phyloP scores from a whole-genome alignment of 2,329 filamentous ascomycete species.

The Mycocentrospora acerina region DNA sequence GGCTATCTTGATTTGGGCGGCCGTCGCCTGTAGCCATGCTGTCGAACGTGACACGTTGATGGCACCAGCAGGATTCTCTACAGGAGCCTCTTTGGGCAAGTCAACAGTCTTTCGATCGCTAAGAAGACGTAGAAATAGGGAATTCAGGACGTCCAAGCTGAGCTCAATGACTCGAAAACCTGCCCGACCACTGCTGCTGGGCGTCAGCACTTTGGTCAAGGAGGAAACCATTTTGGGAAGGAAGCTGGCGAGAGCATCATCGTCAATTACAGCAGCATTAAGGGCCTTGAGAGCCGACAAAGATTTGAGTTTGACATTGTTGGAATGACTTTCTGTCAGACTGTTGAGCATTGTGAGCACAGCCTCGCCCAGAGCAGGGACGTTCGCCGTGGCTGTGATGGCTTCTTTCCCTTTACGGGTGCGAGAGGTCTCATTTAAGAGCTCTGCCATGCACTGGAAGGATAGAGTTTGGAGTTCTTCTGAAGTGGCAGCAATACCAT shows the following conservation, averaged over 20 bases:
- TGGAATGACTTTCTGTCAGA: slow-evolving; percentile 63
- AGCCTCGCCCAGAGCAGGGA: slow-evolving; percentile 79
- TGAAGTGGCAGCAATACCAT: slow-evolving; percentile 51
- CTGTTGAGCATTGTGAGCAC: slow-evolving; percentile 79
- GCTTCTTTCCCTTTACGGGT: slow-evolving; percentile 53
- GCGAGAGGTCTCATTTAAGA: slow-evolving; percentile 63
- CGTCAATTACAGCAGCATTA: slow-evolving; percentile 66
- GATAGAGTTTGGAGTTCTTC: slow-evolving; percentile 76
- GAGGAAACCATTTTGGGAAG: slow-evolving; percentile 85
- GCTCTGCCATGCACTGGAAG: slow-evolving; percentile 66
- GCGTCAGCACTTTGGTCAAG: slow-evolving; percentile 72
- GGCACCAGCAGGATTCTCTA: slow-evolving; percentile 9
- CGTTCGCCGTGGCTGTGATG: slow-evolving; percentile 57
- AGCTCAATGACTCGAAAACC: slow-evolving; percentile 65
- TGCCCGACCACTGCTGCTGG: slow-evolving; percentile 62
- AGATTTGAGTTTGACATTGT: slow-evolving; percentile 71
- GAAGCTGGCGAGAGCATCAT: slow-evolving; percentile 77
- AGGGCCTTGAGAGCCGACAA: slow-evolving; percentile 65
- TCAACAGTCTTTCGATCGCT: slow-evolving; percentile 46
- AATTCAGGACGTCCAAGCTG: slow-evolving; percentile 60
- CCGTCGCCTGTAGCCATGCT: slow-evolving; percentile 78
- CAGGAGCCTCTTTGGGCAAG: slow-evolving; percentile 18
- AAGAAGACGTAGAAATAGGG: slow-evolving; percentile 48
- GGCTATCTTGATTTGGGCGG: slow-evolving; percentile 79
- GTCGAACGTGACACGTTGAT: slow-evolving; percentile 45